Base-by-base conservation (phyloP, 2,329 filamentous ascomycete genomes). In the Cordyceps tenuipes region DNA sequence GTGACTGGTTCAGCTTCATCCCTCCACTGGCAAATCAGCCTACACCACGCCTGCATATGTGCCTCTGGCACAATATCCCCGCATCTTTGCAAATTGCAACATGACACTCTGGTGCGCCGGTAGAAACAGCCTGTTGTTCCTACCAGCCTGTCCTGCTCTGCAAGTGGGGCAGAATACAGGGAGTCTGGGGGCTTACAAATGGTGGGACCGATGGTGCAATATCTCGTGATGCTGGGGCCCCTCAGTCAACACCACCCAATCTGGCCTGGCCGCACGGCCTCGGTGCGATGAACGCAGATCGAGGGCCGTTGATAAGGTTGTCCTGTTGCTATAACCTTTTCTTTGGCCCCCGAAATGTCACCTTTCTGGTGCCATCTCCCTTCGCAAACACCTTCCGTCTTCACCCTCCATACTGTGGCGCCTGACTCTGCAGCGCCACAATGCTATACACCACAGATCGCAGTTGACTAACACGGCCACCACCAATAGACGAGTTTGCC, bases 191-290 rank as follows among this genome's bases (percentile, higher is more conserved):
- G 70, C 73, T 74, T 73, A 74, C 75, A 76, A 79, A 77, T 77
- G 70, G 70, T 66, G 66, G 69, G 29, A 49, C 47, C 72, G 76
- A 84, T 84, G 80, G 77, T 80, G 82, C 80, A 78, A 85, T 84
- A 80, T 72, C 81, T 76, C 81, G 81, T 83, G 82, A 84, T 77
- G 73, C 75, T 62, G 61, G 52, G 53, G 57, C 57, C 57, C 50
- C 50, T 54, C 57, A 52, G 10, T 59, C 49, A 29, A 53, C 41
- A 23, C 29, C 48, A 23, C 47, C 46, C 39, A 43, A 52, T 52
- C 48, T 52, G 55, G 39, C 4, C 15, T 59, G 21, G 47, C 39
- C 39, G 49, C 57, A 59, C 49, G 57, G 49, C 57, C 57, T 50
- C 50, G 23, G 50, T n/a, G 31, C n/a, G 8, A 26, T 43, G 43